Evolutionary conservation across 495 filamentous ascomycete species (phyloP), one percentile per base, ranked within the genome.

Genomic region (Hypoxylon cercidicola): DNA sequence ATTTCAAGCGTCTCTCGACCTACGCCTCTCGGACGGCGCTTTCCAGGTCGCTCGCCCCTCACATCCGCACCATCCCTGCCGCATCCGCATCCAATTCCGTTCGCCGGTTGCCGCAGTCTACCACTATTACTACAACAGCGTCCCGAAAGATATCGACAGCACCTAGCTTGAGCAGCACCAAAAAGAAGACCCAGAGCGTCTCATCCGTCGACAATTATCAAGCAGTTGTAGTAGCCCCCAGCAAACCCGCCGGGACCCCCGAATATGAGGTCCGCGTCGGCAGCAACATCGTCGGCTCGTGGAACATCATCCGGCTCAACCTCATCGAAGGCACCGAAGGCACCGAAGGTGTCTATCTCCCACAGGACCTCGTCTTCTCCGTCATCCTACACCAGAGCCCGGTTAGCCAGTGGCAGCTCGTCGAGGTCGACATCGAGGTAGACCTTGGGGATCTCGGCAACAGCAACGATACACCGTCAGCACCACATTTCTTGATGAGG

Each of bases 321-420:
- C 34, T 37, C 34, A 9, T 37, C 34, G 34, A 37, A 37, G 34
- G 34, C 34, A 37, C 34, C 34, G 34, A 37, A 37, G 34, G 34
- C 34, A 37, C 30, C 30, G 30, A 32, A 43, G 28, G 1, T 40
- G 1, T 47, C 57, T 44, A 60, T 16, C 44, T 62, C 41, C n/a
- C 51, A 19, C 51, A 67, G 18, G 58, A 67, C 21, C 35, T 62
- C n/a, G 51, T 62, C n/a, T 67, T 67, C 51, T 56, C 56, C 1
- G 39, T 67, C 2, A n/a, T 62, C 39, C 0, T 56, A 7, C 1
- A 18, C 2, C 44, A 67, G 5, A 40, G 37, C 28, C 20, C 40
- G 35, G 23, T 52, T 7, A 60, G 58, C 30, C 43, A 60, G 10
- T 60, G 46, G 10, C 55, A 54, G 11, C 55, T 65, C 9, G 39